Evolutionary conservation across 257 asterid genomes (phyloP), one percentile per base, ranked within the genome.

Genomic region (Plantago elongata): DNA sequence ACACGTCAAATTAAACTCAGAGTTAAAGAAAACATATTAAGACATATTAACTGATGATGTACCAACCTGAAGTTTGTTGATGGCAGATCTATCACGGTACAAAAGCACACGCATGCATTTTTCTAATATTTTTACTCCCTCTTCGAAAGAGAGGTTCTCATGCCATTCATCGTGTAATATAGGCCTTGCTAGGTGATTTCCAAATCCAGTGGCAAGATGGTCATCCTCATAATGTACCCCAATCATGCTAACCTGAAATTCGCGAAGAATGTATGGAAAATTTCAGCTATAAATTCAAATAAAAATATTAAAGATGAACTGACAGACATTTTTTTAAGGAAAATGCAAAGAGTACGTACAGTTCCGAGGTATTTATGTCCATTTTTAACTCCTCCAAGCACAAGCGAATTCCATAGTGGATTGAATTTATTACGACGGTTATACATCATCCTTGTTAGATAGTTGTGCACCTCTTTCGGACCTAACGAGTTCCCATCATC

Each of bases 41-140:
- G 27, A 22, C 27, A 22, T 22, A 22, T 22, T 22, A 22, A 22
- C 27, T 2, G 47, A 42, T 12, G 61, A 50, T 44, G 61, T 50
- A 68, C 18, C 42, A 5, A 92, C 99, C 95, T 87, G 97, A 45
- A 92, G 83, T 81, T 87, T 92, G 88, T 92, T 92, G 74, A 92
- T 84, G 43, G 99, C 99, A 45, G 99, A 92, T 79, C 97, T 82
- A 67, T 92, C 99, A 44, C 99, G 96, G 61, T 92, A 92, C 48
- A 92, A 83, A 62, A 92, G 99, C 77, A 92, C 99, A 3, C 95
- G 95, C 99, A 89, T 84, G 80, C 99, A 89, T 70, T 92, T 92
- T 81, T 89, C 96, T 78, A 92, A 79, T 51, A 92, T 54, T 70
- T 79, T 83, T 11, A 92, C 99, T 29, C 95, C 97, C 43, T 92